These are phyloP conservation scores for Grammothele lineata DNA, from an alignment of 768 basidiomycete genomes.

Conservation along the genomic window DNA sequence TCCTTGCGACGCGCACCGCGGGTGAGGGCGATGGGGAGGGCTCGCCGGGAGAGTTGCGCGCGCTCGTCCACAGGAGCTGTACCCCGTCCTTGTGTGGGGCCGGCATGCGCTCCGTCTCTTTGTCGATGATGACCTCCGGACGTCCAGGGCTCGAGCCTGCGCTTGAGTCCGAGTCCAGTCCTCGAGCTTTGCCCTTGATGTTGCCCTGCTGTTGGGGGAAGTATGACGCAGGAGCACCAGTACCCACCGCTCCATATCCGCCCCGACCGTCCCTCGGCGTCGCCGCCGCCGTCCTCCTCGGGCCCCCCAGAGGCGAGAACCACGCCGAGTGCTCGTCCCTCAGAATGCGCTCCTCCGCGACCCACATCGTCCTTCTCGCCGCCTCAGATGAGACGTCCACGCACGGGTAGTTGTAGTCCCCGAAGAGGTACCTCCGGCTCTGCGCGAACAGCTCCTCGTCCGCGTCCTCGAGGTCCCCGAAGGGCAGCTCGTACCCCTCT, in stretches of 20 bases:
- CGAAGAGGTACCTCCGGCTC: slow-evolving; percentile 78
- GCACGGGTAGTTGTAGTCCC: slow-evolving; percentile 87
- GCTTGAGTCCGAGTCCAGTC: too few species aligned
- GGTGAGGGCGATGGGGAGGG: slow-evolving; percentile 11
- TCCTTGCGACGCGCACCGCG: slow-evolving; percentile 5
- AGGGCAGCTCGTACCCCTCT: slow-evolving; percentile 59
- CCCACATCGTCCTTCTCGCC: slow-evolving; percentile 64
- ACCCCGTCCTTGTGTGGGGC: slow-evolving; percentile 30
- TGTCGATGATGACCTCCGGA: slow-evolving; percentile 38
- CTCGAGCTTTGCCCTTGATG: slow-evolving; percentile 17
- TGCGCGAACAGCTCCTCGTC: slow-evolving; percentile 77
- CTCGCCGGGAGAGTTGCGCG: slow-evolving; percentile 8
- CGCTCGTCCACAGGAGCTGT: slow-evolving; percentile 43
- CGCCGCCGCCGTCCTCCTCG: slow-evolving; percentile 29
- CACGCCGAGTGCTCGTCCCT: slow-evolving; percentile 70
- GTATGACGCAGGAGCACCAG: slow-evolving; percentile 1
- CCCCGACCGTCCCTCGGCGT: too few species aligned
- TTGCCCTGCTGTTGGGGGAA: slow-evolving; percentile 16
- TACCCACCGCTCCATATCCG: slow-evolving; percentile 48
- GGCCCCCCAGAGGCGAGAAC: slow-evolving; percentile 58
- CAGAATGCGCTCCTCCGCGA: slow-evolving; percentile 83
- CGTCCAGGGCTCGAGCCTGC: too few species aligned
- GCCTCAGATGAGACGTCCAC: slow-evolving; percentile 83
- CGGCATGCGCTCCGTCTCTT: slow-evolving; percentile 36
- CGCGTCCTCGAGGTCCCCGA: slow-evolving; percentile 60